These are phyloP conservation scores for Linnemannia exigua DNA, from an alignment of 192 early-diverging fungal species.

Conservation along the genomic window DNA sequence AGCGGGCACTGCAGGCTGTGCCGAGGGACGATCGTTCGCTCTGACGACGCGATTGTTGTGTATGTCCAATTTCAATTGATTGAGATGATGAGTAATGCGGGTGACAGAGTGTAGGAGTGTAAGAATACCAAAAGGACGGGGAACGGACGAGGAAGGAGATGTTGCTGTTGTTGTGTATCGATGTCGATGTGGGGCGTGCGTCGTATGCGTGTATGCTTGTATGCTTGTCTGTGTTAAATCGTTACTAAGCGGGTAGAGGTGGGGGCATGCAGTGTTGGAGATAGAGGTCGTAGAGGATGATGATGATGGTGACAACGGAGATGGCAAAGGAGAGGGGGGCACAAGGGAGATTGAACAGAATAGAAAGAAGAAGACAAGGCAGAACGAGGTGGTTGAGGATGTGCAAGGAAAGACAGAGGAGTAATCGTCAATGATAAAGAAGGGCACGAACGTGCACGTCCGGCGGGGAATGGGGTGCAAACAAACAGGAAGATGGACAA, in stretches of 20 bases:
- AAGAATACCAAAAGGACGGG: neutral
- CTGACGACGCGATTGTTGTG: too few species aligned
- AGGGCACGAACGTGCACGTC: neutral
- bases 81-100: neutral
- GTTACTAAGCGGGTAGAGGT: neutral
- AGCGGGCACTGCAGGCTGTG: neutral
- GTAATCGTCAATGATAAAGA: too few species aligned
- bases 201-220: neutral
- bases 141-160: neutral
- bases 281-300: neutral
- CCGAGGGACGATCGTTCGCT: neutral
- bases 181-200: neutral
- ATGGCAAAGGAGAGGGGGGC: neutral
- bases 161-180: neutral
- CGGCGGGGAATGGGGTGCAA: conserved; percentile 8
- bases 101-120: neutral
- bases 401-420: neutral
- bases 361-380: too few species aligned
- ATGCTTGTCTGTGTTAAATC: neutral
- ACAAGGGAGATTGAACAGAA: neutral
- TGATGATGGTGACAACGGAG: too few species aligned
- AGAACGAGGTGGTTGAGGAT: neutral
- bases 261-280: neutral
- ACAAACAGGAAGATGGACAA: neutral
- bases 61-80: neutral